phyloP scores from a whole-genome alignment of 2,329 filamentous ascomycete genomes.

The Parastagonospora nodorum region DNA sequence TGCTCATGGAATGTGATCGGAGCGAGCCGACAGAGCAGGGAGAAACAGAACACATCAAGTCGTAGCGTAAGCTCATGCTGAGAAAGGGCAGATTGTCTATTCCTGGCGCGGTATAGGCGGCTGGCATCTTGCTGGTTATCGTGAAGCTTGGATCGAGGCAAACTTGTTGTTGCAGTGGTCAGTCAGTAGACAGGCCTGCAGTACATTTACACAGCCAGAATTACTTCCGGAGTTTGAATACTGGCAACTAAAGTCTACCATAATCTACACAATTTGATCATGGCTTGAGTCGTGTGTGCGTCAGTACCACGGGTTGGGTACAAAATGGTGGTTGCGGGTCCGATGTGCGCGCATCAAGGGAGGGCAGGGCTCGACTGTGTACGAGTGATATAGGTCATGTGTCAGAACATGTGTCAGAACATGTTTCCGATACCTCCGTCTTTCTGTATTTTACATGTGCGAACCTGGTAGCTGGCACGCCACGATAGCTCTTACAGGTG shows the following conservation, averaged over 20 bases:
- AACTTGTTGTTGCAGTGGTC: too few species aligned
- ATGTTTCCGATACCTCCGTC: not conserved
- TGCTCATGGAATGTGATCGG: constrained; percentile 30
- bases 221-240: not conserved
- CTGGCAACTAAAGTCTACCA: not conserved
- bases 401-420: not conserved
- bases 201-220: not conserved
- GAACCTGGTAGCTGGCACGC: constrained; percentile 1
- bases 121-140: not conserved
- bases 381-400: not conserved
- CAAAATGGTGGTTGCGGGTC: not conserved
- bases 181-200: not conserved
- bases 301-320: constrained; percentile 15
- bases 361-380: constrained; percentile 4
- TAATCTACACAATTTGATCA: not conserved
- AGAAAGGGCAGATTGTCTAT: not conserved
- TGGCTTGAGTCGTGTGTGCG: constrained; percentile 9
- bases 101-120: not conserved
- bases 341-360: constrained; percentile 5
- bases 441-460: not conserved
- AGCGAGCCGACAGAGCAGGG: not conserved
- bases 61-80: not conserved
- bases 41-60: not conserved
- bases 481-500: not conserved
- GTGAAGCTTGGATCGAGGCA: not conserved